A percentile compares a stretch with the other conserved stretches of the same genome.
Conservation (phyloP, 768 basidiomycete species). For the Cubamyces sp. region DNA sequence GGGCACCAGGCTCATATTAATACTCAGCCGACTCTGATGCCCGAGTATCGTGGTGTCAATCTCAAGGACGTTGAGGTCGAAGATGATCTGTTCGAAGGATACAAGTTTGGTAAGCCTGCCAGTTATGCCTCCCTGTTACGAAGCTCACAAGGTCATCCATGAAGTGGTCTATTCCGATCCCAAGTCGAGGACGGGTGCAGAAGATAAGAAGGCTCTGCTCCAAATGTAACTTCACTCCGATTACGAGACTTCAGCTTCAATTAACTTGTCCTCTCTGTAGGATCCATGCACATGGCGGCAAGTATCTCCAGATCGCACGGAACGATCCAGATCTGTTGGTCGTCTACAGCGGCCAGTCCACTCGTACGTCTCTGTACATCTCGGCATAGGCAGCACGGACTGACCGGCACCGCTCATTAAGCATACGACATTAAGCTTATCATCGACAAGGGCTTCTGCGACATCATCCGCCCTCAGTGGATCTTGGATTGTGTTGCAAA, state of each 20-base stretch:
- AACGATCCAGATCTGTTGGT: conserved; percentile 57
- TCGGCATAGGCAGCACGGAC: background rate
- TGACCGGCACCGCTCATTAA: conserved; percentile 29
- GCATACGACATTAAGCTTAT: conserved; percentile 73
- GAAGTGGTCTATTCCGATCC: conserved; percentile 79
- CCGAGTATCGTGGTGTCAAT: conserved; percentile 68
- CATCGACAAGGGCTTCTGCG: conserved; percentile 69
- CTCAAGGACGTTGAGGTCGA: conserved; percentile 61
- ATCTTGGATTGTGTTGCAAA: conserved; percentile 74
- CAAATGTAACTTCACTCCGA: conserved; percentile 54
- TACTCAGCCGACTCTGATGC: conserved; percentile 57
- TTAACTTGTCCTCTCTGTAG: conserved; percentile 38
- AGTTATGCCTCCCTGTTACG: background rate
- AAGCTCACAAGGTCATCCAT: background rate
- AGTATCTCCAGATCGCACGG: conserved; percentile 61
- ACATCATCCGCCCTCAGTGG: conserved; percentile 84
- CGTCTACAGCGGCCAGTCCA: conserved; percentile 70
- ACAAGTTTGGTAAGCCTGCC: conserved; percentile 73
- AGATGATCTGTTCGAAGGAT: conserved; percentile 69
- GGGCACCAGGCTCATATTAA: too few species aligned
- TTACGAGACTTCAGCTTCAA: background rate
- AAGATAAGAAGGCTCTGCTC: conserved; percentile 71
- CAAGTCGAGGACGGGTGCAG: conserved; percentile 64
- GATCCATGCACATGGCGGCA: conserved; percentile 73
- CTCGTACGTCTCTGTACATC: conserved; percentile 51